These are phyloP conservation scores for Talaromyces sp. DNA, from an alignment of 2,329 filamentous ascomycete genomes.

Conservation along the genomic window DNA sequence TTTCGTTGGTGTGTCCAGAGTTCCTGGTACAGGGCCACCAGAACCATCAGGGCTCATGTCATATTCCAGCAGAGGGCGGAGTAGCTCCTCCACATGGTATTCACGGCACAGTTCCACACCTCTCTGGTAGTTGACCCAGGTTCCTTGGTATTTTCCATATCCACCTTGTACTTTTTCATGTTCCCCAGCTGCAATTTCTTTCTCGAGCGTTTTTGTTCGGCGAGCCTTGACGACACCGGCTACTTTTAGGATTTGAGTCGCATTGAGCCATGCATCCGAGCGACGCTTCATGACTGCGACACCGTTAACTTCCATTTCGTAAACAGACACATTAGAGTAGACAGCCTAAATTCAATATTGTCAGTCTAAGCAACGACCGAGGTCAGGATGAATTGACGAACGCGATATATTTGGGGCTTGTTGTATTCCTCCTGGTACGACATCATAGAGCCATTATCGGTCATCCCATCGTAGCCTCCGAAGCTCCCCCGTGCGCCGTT, in stretches of 20 bases:
- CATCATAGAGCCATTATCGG: conserved; percentile 42
- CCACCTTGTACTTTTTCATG: conserved; percentile 99
- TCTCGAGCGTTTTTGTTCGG: conserved; percentile 95
- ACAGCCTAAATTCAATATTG: conserved; percentile 62
- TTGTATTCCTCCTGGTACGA: conserved; percentile 43
- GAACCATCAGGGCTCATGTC: conserved; percentile 58
- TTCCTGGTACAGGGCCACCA: conserved; percentile 69
- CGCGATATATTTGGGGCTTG: conserved; percentile 52
- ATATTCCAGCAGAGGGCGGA: conserved; percentile 53
- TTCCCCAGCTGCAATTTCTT: conserved; percentile 93
- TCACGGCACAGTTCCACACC: conserved; percentile 88
- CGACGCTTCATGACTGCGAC: conserved; percentile 95
- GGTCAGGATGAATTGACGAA: conserved; percentile 26
- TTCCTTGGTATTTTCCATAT: conserved; percentile 98
- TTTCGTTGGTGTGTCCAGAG: conserved; percentile 93
- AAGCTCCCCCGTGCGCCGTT: conserved; percentile 42
- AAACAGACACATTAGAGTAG: conserved; percentile 94
- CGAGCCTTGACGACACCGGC: conserved; percentile 97
- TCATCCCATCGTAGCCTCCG: conserved; percentile 44
- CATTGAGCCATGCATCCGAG: conserved; percentile 94
- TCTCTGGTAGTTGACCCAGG: conserved; percentile 94
- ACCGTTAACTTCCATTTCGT: conserved; percentile 96
- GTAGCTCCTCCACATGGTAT: conserved; percentile 58
- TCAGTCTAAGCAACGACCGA: conserved; percentile 13
- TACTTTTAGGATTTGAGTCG: conserved; percentile 96